Evolutionary conservation across 495 filamentous ascomycete genomes (phyloP).

Genomic region (Penicillium desertorum): DNA sequence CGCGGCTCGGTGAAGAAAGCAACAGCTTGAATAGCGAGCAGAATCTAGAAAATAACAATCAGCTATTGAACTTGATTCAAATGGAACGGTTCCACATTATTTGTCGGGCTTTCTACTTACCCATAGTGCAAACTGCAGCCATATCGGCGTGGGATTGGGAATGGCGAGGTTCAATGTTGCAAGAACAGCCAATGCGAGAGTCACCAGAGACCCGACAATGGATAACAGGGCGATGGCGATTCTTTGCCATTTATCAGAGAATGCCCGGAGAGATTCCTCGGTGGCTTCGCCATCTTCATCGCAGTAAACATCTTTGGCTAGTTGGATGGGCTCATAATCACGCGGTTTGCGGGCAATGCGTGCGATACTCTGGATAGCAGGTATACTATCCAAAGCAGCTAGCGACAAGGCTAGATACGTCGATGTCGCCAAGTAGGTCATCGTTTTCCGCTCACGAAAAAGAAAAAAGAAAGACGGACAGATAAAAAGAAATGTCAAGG

Average conservation of each 20-base stretch:
- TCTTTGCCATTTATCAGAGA: conserved; percentile 34
- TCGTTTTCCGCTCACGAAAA: conserved; percentile 13
- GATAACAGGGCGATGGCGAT: conserved; percentile 24
- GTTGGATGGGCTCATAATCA: conserved; percentile 19
- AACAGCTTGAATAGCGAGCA: conserved; percentile 34
- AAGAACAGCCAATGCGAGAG: conserved; percentile 28
- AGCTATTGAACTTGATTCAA: neutral
- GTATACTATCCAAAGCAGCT: conserved; percentile 23
- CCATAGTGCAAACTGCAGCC: conserved; percentile 41
- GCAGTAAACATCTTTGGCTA: conserved; percentile 27
- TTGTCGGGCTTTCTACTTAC: conserved; percentile 22
- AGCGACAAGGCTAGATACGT: conserved; percentile 30
- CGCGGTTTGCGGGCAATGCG: conserved; percentile 23
- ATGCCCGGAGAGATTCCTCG: conserved; percentile 29
- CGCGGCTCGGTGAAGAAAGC: conserved; percentile 39
- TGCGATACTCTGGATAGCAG: conserved; percentile 26
- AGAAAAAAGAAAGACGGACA: neutral
- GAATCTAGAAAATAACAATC: conserved; percentile 17
- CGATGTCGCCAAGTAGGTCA: conserved; percentile 24
- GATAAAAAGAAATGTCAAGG: neutral
- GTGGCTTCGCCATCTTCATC: conserved; percentile 37
- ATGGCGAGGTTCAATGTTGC: conserved; percentile 13
- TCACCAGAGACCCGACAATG: conserved; percentile 15
- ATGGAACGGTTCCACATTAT: neutral
- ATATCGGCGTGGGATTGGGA: conserved; percentile 21